phyloP scores from a whole-genome alignment of 352 stramenopile genomes.

The Phytophthora tentaculata region DNA sequence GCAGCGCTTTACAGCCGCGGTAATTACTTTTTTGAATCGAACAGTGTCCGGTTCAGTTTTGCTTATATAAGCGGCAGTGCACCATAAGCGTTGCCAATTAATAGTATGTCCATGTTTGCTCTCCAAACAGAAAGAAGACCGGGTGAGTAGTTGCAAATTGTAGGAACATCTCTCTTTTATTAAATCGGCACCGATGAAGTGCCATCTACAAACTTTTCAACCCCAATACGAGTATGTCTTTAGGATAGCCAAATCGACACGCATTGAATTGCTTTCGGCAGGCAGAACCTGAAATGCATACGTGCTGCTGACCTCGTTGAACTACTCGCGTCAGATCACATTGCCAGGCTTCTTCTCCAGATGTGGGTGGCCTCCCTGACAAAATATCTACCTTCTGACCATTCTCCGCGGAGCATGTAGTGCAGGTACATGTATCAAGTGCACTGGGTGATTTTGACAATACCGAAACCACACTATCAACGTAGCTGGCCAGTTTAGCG shows the following conservation, averaged over 20 bases:
- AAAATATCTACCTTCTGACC: constrained; percentile 17
- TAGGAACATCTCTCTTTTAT: constrained; percentile 8
- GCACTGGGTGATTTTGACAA: no score
- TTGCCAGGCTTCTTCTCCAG: not conserved
- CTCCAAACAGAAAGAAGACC: constrained; percentile 12
- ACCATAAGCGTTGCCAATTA: constrained; percentile 38
- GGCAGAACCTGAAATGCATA: constrained; percentile 9
- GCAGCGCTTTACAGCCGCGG: constrained; percentile 16
- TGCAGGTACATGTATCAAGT: no score
- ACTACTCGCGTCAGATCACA: constrained; percentile 24
- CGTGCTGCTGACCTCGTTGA: constrained; percentile 23
- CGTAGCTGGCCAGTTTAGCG: no score
- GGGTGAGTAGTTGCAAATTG: constrained; percentile 26
- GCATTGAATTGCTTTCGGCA: constrained; percentile 11
- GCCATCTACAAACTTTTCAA: no score
- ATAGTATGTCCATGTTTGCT: constrained; percentile 43
- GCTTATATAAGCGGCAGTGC: constrained; percentile 31
- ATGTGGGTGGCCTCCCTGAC: not conserved
- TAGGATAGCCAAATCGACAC: constrained; percentile 23
- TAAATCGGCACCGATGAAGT: constrained; percentile 8
- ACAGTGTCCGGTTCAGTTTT: constrained; percentile 16
- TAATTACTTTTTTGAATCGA: constrained; percentile 13
- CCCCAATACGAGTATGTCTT: no score
- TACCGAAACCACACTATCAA: no score
- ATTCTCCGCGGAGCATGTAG: no score